Base-by-base conservation (phyloP, 495 filamentous ascomycete genomes). In the Articulospora tetracladia region DNA sequence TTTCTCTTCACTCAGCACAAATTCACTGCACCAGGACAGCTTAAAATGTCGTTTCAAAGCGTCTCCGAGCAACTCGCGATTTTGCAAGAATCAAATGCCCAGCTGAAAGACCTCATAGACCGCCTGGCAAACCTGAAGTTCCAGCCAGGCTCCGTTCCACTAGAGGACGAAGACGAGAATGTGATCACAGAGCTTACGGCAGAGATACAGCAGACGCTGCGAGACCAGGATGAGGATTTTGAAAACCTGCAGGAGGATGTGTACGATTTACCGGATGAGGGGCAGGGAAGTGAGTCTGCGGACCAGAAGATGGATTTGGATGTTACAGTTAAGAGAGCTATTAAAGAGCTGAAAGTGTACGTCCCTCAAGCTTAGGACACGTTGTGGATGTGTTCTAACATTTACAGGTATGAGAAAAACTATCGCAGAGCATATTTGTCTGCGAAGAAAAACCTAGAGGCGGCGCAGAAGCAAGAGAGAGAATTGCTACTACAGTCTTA, bases 361-460 rank as follows among this genome's bases (percentile, higher is more conserved):
- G 22, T 12, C 17, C 10, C 39, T 44, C 7, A 27, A 23, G 7
- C 6, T 59, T 44, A 64, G 41, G 54, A 44, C 24, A 50, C 41
- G 51, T 36, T 60, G 13, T 23, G 12, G 19, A 52, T 25, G 32
- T 50, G n/a, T 32, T 20, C 26, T 49, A 23, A 36, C 19, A 22
- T 26, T 55, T 23, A 58, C 58, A 94, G 91, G 57, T 86, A 84
- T 41, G 84, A 90, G 55, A 76, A 74, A 24, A 82, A 87, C 48
- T 98, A 94, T 72, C 89, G 94, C 59, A 87, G 82, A 68, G 93
- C 93, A 25, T 91, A 96, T 66, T 77, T 96, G 57, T 76, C 84
- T 53, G 92, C 94, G 24, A 93, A 91, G 68, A 83, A 83, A 52
- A 89, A 85, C 76, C 79, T 92, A 22, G 83, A 90, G 67, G 72